Conservation (phyloP, 305 asterid species). For the Solanum chacoense region DNA sequence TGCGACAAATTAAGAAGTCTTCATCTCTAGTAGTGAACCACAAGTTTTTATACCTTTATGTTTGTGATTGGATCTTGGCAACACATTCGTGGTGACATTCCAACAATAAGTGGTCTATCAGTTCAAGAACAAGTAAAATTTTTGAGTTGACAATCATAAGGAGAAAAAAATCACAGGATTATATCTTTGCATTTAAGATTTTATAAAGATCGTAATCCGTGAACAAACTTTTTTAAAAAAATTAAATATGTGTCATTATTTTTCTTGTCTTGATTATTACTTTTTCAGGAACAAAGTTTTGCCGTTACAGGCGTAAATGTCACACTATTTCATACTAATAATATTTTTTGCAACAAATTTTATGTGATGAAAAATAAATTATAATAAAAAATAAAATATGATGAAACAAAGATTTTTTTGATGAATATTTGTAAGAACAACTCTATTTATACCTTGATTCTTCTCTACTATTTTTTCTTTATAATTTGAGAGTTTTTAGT, state of each 20-base stretch:
- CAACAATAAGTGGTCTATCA: not conserved
- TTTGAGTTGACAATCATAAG: not conserved
- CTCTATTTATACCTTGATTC: not conserved
- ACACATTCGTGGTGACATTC: not conserved
- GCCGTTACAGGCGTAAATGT: not conserved
- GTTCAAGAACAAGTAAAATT: not conserved
- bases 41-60: not conserved
- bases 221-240: too few relatives aligned
- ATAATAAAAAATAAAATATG: not conserved
- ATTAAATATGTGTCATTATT: not conserved
- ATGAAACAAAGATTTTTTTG: not conserved
- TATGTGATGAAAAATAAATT: not conserved
- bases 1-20: not conserved
- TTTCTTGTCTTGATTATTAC: not conserved
- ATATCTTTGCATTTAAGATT: too few relatives aligned
- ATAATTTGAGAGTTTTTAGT: not conserved
- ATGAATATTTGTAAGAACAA: not conserved
- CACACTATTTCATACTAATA: not conserved
- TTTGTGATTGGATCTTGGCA: not conserved
- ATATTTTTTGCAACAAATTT: not conserved
- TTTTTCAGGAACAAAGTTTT: not conserved
- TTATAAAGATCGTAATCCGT: too few relatives aligned
- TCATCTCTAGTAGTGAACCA: not conserved
- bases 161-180: too few relatives aligned
- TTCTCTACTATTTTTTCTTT: not conserved